These are phyloP conservation scores for Colletotrichum horii DNA, from an alignment of 2,329 filamentous ascomycete species.

Conservation along the genomic window DNA sequence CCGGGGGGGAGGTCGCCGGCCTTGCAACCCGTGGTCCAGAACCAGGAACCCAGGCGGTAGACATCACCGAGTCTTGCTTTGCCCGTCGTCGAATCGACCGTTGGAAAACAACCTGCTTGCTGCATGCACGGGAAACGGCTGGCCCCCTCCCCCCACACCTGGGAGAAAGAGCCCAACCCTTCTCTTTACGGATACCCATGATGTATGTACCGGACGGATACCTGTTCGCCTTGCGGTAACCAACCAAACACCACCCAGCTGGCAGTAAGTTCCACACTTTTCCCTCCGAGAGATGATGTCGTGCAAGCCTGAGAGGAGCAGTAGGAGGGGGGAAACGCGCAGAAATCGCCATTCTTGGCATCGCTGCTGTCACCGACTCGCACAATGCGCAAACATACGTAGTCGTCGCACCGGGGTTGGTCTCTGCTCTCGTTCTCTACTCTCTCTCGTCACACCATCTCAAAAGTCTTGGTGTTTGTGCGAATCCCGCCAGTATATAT, in stretches of 20 bases:
- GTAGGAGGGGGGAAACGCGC: not conserved
- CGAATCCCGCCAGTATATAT: constrained; percentile 7
- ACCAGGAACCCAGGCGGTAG: not conserved
- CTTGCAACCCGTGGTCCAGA: not conserved
- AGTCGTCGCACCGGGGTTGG: not conserved
- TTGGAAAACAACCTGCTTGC: not conserved
- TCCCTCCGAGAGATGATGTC: constrained; percentile 13
- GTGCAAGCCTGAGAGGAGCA: not conserved
- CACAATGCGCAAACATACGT: constrained; percentile 2
- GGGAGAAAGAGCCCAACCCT: constrained; percentile 1
- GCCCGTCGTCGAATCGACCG: not conserved
- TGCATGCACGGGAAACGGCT: not conserved
- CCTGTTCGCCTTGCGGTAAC: not conserved
- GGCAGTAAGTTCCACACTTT: not conserved
- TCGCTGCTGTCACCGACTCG: constrained; percentile 18
- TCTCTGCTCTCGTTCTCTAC: not conserved
- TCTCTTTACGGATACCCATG: not conserved
- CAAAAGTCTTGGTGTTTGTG: not conserved
- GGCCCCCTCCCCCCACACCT: not conserved
- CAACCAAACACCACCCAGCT: not conserved
- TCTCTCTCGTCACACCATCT: not conserved
- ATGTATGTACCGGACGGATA: not conserved
- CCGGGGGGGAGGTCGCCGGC: not conserved
- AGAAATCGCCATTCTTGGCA: constrained; percentile 20
- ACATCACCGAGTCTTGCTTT: not conserved